A percentile compares a stretch with the other conserved stretches of the same genome.
Conservation (phyloP, 345 rosid genomes). For the Toxicodendron radicans region DNA sequence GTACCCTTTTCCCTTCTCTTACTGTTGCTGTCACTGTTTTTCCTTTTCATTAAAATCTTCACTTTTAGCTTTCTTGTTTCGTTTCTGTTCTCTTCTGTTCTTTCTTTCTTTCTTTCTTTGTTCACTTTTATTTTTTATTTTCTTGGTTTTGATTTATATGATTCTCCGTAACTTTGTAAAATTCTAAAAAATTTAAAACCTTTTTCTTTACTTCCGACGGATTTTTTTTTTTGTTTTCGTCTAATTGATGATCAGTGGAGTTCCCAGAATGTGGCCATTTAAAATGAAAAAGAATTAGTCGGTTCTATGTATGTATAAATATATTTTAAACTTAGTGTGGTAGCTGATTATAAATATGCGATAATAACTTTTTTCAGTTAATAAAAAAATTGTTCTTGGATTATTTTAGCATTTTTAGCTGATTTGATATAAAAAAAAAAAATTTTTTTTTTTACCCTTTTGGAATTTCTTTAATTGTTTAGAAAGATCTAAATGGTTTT, state of each 20-base stretch:
- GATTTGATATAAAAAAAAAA: not conserved
- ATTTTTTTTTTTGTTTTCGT: not conserved
- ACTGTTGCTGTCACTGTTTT: not conserved
- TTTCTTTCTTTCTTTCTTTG: not conserved
- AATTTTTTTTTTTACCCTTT: not conserved
- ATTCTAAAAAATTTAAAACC: too few species aligned
- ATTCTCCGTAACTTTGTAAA: conserved; percentile 1
- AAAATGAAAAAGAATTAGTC: not conserved
- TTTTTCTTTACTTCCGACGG: not conserved
- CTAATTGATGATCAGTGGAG: conserved; percentile 7
- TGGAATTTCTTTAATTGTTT: not conserved
- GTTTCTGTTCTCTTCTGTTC: not conserved
- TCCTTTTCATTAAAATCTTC: not conserved
- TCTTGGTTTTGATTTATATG: not conserved
- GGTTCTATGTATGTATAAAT: not conserved
- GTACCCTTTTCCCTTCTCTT: conserved; percentile 7
- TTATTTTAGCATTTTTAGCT: not conserved
- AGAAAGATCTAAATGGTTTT: conserved; percentile 8
- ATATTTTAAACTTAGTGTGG: not conserved
- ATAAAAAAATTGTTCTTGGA: not conserved
- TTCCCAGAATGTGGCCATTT: not conserved
- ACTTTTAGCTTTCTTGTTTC: not conserved
- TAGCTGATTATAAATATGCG: not conserved
- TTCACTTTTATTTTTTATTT: not conserved
- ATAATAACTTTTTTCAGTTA: not conserved